Base-by-base conservation (phyloP, 345 rosid species). In the Psidium guajava region DNA sequence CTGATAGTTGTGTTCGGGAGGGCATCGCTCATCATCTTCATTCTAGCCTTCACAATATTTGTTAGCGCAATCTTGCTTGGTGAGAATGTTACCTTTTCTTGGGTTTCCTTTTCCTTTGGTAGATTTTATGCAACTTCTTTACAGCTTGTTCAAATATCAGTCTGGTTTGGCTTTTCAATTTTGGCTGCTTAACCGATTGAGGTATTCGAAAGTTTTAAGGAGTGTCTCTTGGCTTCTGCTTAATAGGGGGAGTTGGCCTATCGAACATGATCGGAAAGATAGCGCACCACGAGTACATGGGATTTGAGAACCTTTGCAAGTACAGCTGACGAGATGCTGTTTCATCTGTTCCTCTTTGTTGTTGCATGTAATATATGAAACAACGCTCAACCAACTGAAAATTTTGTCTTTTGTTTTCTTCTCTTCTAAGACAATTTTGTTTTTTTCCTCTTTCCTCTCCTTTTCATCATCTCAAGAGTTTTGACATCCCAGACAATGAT, bases 1-100 rank as follows among this genome's bases (percentile, higher is more conserved):
- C 51, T 92, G 82, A 88, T 92, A 84, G 86, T 87, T 32, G 21
- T 91, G 54, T 83, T 87, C 6, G 94, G 94, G 64, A 90, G 94
- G 85, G 94, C 94, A 20, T 92, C 94, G 2, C 85, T 92, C 32
- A 92, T 92, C 85, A 91, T 92, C 86, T 92, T 92, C 91, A 88
- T 92, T 77, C 87, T 92, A 52, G 92, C 94, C 49, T 91, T 87
- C 73, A 92, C 90, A 25, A 90, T 92, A 83, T 87, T 91, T 54
- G 83, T 91, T 50, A 92, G 94, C 36, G 94, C 94, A 44, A 85
- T 92, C 85, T 87, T 92, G 18, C 90, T 92, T 73, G 94, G 94
- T 92, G 54, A 88, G 91, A 36, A 36, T 36, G 11, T 16, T 36
- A 2, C 14, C 25, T 25, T 36, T 42, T 54, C 75, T 4, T 6